Conservation (phyloP, 495 filamentous ascomycete species). For the Hypoxylon fragiforme region DNA sequence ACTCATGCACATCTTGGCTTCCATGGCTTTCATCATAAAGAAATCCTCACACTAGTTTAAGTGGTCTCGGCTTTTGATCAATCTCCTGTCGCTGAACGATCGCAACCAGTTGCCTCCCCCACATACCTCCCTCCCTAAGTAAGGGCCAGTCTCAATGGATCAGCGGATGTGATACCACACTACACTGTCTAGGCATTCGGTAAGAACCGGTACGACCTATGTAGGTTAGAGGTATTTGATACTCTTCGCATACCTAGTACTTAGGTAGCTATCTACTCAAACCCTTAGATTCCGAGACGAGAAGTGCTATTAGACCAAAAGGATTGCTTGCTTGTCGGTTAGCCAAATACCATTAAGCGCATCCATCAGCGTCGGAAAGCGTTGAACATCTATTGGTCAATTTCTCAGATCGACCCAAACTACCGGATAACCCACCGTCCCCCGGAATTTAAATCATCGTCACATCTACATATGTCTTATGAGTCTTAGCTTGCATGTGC, state of each 20-base stretch:
- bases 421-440: slow-evolving; percentile 20
- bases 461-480: slow-evolving; percentile 22
- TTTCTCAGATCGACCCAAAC: slow-evolving; percentile 11
- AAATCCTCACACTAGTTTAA: neutral
- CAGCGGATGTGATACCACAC: slow-evolving; percentile 9
- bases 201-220: no score
- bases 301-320: no score
- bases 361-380: no score
- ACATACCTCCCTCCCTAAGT: no score
- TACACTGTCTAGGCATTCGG: no score
- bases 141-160: slow-evolving; percentile 1
- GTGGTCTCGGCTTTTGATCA: neutral
- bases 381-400: slow-evolving; percentile 17
- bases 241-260: no score
- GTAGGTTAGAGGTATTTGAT: no score
- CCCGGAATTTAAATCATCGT: slow-evolving; percentile 4
- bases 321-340: no score
- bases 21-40: neutral
- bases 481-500: slow-evolving; percentile 24
- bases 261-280: no score
- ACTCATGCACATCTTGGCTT: no score
- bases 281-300: no score
- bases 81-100: slow-evolving; percentile 1
- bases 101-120: neutral
- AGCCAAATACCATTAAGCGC: no score